A percentile compares a stretch with the other conserved stretches of the same genome.
Evolutionary conservation across 1,139 yeast genomes (phyloP).

Genomic region (Suzukiozyma palmioleophila): DNA sequence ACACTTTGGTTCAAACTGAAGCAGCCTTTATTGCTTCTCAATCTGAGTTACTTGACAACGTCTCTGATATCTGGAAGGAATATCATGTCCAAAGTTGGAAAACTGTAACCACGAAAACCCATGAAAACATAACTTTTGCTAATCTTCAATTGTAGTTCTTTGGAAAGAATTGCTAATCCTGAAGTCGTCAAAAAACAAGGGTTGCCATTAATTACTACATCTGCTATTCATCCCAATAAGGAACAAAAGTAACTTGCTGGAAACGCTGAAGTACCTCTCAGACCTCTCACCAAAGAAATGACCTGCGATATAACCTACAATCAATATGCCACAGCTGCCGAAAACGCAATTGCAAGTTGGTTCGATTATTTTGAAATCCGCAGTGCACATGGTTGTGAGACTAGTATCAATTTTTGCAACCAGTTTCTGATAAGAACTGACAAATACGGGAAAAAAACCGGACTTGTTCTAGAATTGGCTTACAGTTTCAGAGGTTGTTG

Average conservation of each 20-base stretch:
- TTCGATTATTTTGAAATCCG: constrained; percentile 70
- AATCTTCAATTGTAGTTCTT: constrained; percentile 58
- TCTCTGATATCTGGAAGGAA: constrained; percentile 52
- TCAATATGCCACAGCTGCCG: constrained; percentile 39
- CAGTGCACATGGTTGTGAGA: constrained; percentile 63
- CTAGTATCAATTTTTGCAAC: constrained; percentile 55
- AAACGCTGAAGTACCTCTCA: constrained; percentile 28
- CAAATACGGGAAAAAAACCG: constrained; percentile 63
- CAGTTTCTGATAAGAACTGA: constrained; percentile 56
- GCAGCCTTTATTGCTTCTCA: constrained; percentile 28
- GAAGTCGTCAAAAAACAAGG: constrained; percentile 32
- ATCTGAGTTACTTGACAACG: constrained; percentile 36
- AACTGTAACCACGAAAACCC: constrained; percentile 45
- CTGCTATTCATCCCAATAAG: constrained; percentile 18
- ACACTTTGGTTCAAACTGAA: constrained; percentile 47
- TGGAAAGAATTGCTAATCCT: constrained; percentile 53
- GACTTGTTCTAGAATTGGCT: constrained; percentile 52
- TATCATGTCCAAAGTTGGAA: constrained; percentile 49
- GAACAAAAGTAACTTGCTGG: constrained; percentile 20
- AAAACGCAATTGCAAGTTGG: constrained; percentile 52
- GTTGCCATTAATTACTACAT: constrained; percentile 20
- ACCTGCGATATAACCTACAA: constrained; percentile 32
- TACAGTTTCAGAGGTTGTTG: constrained; percentile 51
- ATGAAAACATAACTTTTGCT: constrained; percentile 47
- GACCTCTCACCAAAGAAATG: constrained; percentile 40